Evolutionary conservation across 2,329 filamentous ascomycete genomes (phyloP).

Genomic region (Beauveria varroae): DNA sequence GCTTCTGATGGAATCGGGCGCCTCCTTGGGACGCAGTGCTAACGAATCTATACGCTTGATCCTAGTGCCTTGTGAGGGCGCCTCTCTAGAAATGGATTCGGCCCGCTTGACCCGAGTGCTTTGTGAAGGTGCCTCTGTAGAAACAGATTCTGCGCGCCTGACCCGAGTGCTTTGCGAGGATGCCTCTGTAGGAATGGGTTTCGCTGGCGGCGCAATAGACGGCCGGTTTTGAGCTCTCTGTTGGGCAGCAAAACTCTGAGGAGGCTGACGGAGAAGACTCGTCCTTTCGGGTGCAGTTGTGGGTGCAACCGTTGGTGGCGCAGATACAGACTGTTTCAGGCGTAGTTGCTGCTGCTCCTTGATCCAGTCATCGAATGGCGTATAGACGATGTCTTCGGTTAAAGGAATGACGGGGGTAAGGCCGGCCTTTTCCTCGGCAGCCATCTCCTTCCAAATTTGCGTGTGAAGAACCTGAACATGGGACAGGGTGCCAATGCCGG

Average conservation of each 20-base stretch:
- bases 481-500: conserved; percentile 51
- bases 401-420: conserved; percentile 57
- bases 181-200: conserved; percentile 18
- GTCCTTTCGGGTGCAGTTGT: conserved; percentile 25
- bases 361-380: conserved; percentile 55
- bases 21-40: conserved; percentile 3
- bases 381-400: conserved; percentile 54
- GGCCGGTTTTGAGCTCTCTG: conserved; percentile 50
- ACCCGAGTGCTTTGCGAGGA: conserved; percentile 24
- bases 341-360: conserved; percentile 42
- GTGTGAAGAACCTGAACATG: conserved; percentile 40
- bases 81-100: too few relatives aligned
- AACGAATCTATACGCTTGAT: conserved; percentile 14
- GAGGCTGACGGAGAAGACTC: conserved; percentile 43
- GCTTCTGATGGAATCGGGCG: conserved; percentile 4
- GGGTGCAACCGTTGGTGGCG: conserved; percentile 14
- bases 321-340: conserved; percentile 23
- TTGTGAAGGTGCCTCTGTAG: too few relatives aligned
- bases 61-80: too few relatives aligned
- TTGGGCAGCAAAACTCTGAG: conserved; percentile 60
- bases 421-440: conserved; percentile 59
- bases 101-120: neutral
- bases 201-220: conserved; percentile 22
- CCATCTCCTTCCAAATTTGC: conserved; percentile 58
- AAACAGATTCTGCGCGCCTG: conserved; percentile 10